These are phyloP conservation scores for Thielaviopsis populi DNA, from an alignment of 2,329 filamentous ascomycete genomes.

Conservation along the genomic window DNA sequence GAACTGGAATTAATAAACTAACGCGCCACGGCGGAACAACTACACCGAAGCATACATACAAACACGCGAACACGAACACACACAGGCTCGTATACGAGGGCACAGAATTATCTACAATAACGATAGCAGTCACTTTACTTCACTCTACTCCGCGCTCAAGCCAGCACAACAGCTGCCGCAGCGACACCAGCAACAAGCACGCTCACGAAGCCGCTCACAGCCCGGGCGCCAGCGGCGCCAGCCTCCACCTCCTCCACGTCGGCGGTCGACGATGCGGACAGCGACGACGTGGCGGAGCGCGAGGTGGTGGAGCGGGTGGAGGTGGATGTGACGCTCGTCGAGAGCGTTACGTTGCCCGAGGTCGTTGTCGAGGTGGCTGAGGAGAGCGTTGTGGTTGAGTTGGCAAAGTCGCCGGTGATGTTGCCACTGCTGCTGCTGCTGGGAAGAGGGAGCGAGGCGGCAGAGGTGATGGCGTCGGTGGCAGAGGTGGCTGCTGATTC, in stretches of 20 bases:
- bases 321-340: background rate
- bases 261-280: background rate
- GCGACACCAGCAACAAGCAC: background rate
- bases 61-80: background rate
- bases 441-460: background rate
- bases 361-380: background rate
- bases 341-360: constrained; percentile 3
- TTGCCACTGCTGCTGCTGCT: background rate
- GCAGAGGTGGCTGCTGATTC: background rate
- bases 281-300: background rate
- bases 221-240: background rate
- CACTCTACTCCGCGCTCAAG: background rate
- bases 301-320: background rate
- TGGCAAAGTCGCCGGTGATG: background rate
- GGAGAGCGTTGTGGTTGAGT: background rate
- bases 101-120: background rate
- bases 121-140: background rate
- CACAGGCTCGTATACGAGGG: background rate
- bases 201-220: background rate
- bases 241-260: background rate
- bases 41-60: too few species aligned
- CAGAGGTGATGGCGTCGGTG: background rate
- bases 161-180: background rate
- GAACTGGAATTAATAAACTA: constrained; percentile 5
- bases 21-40: background rate